phyloP scores from a whole-genome alignment of 2,329 filamentous ascomycete species.

The Helotiales sp. region DNA sequence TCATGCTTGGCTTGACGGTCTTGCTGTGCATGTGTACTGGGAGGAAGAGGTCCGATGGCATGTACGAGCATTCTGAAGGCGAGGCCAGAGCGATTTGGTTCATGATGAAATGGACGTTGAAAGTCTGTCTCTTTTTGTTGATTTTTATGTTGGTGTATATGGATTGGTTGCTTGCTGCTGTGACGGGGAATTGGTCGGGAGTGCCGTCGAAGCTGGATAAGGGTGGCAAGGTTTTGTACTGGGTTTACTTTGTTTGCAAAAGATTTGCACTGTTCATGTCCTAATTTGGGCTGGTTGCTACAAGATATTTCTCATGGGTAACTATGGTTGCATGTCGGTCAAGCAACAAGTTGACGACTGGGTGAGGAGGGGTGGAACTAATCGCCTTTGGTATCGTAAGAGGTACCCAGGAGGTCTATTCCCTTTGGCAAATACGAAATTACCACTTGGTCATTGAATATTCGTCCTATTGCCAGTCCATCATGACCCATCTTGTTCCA shows the following conservation, averaged over 20 bases:
- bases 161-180: slow-evolving; percentile 7
- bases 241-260: slow-evolving; percentile 4
- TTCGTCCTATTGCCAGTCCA: too few relatives aligned
- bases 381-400: too few relatives aligned
- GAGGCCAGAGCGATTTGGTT: neutral
- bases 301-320: too few relatives aligned
- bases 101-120: slow-evolving; percentile 1
- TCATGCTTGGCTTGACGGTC: neutral
- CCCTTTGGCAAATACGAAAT: too few relatives aligned
- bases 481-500: too few relatives aligned
- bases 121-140: neutral
- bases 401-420: too few relatives aligned
- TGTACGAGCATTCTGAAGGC: neutral
- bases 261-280: neutral
- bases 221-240: neutral
- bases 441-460: too few relatives aligned
- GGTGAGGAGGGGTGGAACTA: too few relatives aligned
- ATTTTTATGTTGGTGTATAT: slow-evolving; percentile 9
- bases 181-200: slow-evolving; percentile 8
- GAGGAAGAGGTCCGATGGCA: neutral
- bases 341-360: too few relatives aligned
- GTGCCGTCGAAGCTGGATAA: slow-evolving; percentile 5
- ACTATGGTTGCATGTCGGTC: neutral
- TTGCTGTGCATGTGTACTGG: neutral
- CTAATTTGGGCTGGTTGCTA: neutral